Evolutionary conservation across 75 land plant species (phyloP).

Genomic region (Cryptomeria japonica): DNA sequence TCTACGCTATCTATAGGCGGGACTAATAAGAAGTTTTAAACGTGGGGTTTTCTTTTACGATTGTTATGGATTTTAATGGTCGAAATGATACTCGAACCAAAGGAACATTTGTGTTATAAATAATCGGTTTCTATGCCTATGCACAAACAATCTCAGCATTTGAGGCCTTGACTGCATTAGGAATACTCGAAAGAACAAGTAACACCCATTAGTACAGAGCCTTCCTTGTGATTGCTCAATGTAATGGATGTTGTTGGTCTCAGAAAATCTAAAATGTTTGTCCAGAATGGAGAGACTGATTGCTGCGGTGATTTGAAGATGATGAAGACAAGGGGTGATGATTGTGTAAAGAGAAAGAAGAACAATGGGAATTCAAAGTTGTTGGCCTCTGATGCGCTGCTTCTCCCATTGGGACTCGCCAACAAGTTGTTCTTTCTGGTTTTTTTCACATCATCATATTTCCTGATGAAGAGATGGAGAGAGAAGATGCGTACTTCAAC

Average conservation of each 20-base stretch:
- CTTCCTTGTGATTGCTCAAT: too few species aligned
- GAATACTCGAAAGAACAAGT: too few species aligned
- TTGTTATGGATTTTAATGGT: too few species aligned
- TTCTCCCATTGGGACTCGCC: conserved; percentile 59
- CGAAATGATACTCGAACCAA: too few species aligned
- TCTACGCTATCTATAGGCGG: too few species aligned
- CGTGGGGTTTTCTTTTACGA: too few species aligned
- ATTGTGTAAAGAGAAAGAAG: neutral
- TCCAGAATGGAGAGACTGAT: neutral
- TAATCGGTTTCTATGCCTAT: too few species aligned
- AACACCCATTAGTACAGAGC: too few species aligned
- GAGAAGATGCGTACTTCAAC: conserved; percentile 74
- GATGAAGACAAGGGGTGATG: neutral
- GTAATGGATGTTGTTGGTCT: neutral
- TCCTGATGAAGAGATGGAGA: conserved; percentile 72
- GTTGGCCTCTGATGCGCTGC: conserved; percentile 64
- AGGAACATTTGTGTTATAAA: too few species aligned
- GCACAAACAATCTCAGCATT: too few species aligned
- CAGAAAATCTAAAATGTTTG: neutral
- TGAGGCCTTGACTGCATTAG: too few species aligned
- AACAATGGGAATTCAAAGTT: neutral
- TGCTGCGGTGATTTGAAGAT: neutral
- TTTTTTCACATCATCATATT: conserved; percentile 57
- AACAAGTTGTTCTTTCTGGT: conserved; percentile 67
- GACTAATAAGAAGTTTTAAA: too few species aligned